phyloP scores from a whole-genome alignment of 106 monocot species.

The Alisma plantagoaquatica region DNA sequence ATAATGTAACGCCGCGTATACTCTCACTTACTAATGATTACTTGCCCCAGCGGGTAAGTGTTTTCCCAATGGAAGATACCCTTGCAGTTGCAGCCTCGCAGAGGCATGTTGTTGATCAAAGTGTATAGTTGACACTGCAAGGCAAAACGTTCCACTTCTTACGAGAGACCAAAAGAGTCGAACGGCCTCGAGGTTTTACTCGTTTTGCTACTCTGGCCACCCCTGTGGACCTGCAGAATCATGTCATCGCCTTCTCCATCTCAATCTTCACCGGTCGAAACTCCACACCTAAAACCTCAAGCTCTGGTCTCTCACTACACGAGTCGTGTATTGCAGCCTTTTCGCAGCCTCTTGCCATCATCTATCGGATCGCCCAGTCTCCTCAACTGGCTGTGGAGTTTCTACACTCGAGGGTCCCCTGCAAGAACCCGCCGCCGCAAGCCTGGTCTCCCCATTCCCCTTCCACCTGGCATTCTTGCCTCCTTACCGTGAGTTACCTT shows the following conservation, averaged over 20 bases:
- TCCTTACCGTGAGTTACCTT: slow-evolving; percentile 7
- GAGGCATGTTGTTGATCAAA: too few relatives aligned
- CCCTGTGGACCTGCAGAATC: too few relatives aligned
- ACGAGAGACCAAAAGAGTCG: too few relatives aligned
- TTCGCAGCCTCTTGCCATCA: slow-evolving; percentile 32
- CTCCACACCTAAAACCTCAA: slow-evolving; percentile 4
- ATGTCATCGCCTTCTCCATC: slow-evolving; percentile 2
- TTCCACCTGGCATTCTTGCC: slow-evolving; percentile 1
- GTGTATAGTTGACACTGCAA: too few relatives aligned
- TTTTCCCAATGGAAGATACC: too few relatives aligned
- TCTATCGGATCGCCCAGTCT: slow-evolving; percentile 26
- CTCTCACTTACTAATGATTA: too few relatives aligned
- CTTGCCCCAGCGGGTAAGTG: too few relatives aligned
- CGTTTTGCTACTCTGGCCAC: too few relatives aligned
- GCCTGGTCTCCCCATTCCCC: slow-evolving; percentile 42
- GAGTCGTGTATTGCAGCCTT: slow-evolving; percentile 25
- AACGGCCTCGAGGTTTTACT: too few relatives aligned
- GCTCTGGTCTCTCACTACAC: slow-evolving; percentile 34
- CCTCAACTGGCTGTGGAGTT: slow-evolving; percentile 14
- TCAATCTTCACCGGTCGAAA: background rate
- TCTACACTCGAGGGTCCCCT: slow-evolving; percentile 1
- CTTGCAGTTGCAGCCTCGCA: too few relatives aligned
- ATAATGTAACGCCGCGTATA: too few relatives aligned
- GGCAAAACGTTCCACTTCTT: too few relatives aligned
- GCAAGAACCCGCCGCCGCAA: slow-evolving; percentile 4